A percentile compares a stretch with the other conserved stretches of the same genome.
These are phyloP conservation scores for Stemphylium vesicarium DNA, from an alignment of 2,329 filamentous ascomycete genomes.

Conservation along the genomic window DNA sequence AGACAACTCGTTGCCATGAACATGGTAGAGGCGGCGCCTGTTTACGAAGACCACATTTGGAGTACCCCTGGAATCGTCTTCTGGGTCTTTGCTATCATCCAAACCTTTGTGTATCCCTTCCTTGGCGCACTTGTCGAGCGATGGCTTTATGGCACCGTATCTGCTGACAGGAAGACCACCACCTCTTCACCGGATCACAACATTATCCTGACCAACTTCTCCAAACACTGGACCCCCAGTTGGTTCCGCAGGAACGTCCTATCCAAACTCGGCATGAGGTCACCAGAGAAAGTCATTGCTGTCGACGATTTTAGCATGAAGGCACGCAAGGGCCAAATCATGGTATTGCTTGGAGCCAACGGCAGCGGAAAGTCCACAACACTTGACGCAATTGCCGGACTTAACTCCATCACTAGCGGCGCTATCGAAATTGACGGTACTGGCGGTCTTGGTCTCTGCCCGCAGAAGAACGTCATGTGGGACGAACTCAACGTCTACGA, in stretches of 20 bases:
- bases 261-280: constrained; percentile 55
- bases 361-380: constrained; percentile 91
- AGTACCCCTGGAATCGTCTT: constrained; percentile 74
- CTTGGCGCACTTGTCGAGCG: constrained; percentile 78
- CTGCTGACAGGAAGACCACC: constrained; percentile 55
- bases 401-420: constrained; percentile 77
- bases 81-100: constrained; percentile 77
- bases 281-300: constrained; percentile 73
- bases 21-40: constrained; percentile 66
- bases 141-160: constrained; percentile 75
- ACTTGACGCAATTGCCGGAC: constrained; percentile 83
- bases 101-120: constrained; percentile 78
- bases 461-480: constrained; percentile 95
- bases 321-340: constrained; percentile 79
- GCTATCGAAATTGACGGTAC: constrained; percentile 77
- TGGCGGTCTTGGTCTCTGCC: constrained; percentile 83
- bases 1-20: constrained; percentile 64
- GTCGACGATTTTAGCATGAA: constrained; percentile 76
- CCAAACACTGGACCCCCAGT: constrained; percentile 76
- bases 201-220: constrained; percentile 74
- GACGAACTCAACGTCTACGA: constrained; percentile 85
- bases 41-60: constrained; percentile 57
- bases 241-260: constrained; percentile 61
- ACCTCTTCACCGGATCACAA: constrained; percentile 56
- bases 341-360: constrained; percentile 86